Evolutionary conservation across 495 filamentous ascomycete genomes (phyloP), one percentile per base, ranked within the genome.

Genomic region (Hypoxylon rickii): DNA sequence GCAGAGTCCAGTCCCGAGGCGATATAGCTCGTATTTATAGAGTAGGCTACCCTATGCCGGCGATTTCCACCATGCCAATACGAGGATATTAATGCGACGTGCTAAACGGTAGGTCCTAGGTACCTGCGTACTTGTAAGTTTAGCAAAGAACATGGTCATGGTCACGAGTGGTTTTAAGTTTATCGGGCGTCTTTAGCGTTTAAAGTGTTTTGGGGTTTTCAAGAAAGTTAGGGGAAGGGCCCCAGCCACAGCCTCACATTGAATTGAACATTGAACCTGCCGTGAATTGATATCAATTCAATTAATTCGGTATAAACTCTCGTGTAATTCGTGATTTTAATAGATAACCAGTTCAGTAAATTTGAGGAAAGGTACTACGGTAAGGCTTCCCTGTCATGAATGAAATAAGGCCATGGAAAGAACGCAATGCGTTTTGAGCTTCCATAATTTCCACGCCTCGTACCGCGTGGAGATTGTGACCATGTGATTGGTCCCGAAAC

Each of bases 401-500:
- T 44, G 29, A 21, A 44, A 52, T 44, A 44, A 44, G 32, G 17
- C 1, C 17, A 45, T 54, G 11, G 13, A 38, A 24, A 49, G 5
- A 39, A 38, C 56, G 48, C 52, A 19, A 59, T 53, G 17, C 40
- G 44, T n/a, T n/a, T n/a, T 19, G 44, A 51, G 39, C 21, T 39
- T 58, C 48, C 44, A 60, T 55, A 50, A 61, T 54, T 22, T 61
- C 48, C 43, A 24, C 55, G 39, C 33, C 53, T 61, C 51, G 50
- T 54, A 58, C 45, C 32, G 39, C 57, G 57, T 61, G 57, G 50
- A 38, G 57, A 45, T 17, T 5, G 18, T 13, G 11, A 20, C 10
- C 15, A 6, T 36, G 19, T 61, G 57, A 61, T 61, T 61, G 57
- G 56, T n/a, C 12, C 10, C 24, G 29, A 34, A 5, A 45, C 26